These are phyloP conservation scores for Kluyveromyces siamensis DNA, from an alignment of 805 yeast genomes.

Conservation along the genomic window DNA sequence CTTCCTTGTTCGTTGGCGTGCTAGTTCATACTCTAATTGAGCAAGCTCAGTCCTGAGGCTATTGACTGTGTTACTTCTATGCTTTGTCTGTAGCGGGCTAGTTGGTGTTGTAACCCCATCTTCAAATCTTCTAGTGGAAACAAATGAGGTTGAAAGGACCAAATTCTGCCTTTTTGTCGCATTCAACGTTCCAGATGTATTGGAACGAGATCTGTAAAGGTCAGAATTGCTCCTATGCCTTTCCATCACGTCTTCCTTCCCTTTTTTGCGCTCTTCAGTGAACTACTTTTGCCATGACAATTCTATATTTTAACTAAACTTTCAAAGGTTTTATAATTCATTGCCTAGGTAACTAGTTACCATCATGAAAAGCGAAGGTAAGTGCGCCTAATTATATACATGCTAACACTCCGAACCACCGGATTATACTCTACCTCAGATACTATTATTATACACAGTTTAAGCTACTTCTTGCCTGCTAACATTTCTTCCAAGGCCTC, in stretches of 20 bases:
- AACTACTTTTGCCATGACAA: not conserved
- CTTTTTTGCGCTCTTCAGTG: not conserved
- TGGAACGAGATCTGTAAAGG: conserved; percentile 4
- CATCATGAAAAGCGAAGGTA: not conserved
- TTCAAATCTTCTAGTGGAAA: conserved; percentile 22
- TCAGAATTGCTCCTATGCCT: conserved; percentile 5
- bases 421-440: not conserved
- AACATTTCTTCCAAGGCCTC: conserved; percentile 43
- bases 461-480: conserved; percentile 30
- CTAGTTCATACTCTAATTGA: conserved; percentile 17
- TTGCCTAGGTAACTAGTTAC: not conserved
- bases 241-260: not conserved
- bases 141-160: conserved; percentile 27
- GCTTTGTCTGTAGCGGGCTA: conserved; percentile 20
- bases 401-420: not conserved
- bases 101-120: conserved; percentile 19
- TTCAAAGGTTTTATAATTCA: too few relatives aligned
- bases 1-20: conserved; percentile 14
- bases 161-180: conserved; percentile 16
- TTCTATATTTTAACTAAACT: too few relatives aligned
- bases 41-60: conserved; percentile 16
- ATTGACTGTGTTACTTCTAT: conserved; percentile 17
- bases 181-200: conserved; percentile 3
- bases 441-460: not conserved
- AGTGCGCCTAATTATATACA: not conserved